Evolutionary conservation across 1,139 yeast species (phyloP).

Genomic region (Hanseniaspora uvarum): DNA sequence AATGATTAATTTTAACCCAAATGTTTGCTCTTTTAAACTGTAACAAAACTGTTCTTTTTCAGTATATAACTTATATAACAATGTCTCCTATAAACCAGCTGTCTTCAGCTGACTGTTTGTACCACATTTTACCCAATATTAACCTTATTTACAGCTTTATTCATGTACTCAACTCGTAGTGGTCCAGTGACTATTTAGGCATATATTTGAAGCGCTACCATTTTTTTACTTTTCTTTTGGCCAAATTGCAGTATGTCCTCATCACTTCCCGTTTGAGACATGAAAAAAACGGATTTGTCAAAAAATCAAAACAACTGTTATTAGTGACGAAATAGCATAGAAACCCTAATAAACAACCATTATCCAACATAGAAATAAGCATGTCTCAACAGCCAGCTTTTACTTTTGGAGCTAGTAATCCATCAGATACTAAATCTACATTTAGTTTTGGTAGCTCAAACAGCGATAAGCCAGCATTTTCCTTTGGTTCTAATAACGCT

Average conservation of each 20-base stretch:
- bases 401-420: slow-evolving; percentile 22
- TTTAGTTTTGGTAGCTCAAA: slow-evolving; percentile 26
- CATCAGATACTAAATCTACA: slow-evolving; percentile 22
- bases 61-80: not conserved
- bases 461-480: slow-evolving; percentile 18
- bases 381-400: slow-evolving; percentile 21
- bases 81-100: not conserved
- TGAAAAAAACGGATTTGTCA: not conserved
- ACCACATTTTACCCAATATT: not conserved
- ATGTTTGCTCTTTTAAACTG: not conserved
- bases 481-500: slow-evolving; percentile 17
- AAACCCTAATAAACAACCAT: slow-evolving; percentile 17
- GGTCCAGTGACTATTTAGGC: too few relatives aligned
- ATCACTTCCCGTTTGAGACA: not conserved
- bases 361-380: too few relatives aligned
- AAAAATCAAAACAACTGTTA: not conserved
- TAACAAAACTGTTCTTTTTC: not conserved
- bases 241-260: too few relatives aligned
- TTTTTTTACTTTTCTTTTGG: not conserved
- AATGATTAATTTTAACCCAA: not conserved
- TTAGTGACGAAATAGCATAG: not conserved
- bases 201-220: not conserved
- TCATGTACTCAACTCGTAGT: too few relatives aligned
- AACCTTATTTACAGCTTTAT: too few relatives aligned
- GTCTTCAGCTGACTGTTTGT: not conserved